Evolutionary conservation across 352 stramenopile species (phyloP).

Genomic region (Phytophthora cryptogea): DNA sequence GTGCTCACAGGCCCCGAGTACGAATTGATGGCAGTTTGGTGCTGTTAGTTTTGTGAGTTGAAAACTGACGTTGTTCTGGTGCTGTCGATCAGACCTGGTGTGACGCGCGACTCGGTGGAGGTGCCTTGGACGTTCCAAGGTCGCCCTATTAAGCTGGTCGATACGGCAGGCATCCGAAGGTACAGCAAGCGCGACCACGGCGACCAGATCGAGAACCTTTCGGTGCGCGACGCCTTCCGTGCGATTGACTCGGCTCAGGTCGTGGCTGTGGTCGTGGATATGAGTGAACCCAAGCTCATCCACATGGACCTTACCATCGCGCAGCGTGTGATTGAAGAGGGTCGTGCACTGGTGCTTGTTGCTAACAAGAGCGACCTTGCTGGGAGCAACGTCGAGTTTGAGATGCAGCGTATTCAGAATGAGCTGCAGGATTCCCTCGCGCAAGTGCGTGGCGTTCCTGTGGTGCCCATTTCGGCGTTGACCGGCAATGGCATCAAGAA

Average conservation of each 20-base stretch:
- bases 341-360: constrained; percentile 69
- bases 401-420: constrained; percentile 71
- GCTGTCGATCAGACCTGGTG: constrained; percentile 60
- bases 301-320: constrained; percentile 89
- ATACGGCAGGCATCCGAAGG: constrained; percentile 81
- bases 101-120: constrained; percentile 84
- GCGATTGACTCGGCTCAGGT: constrained; percentile 83
- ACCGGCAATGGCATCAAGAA: constrained; percentile 80
- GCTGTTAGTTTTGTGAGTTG: too few species aligned
- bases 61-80: too few species aligned
- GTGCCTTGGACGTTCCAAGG: constrained; percentile 79
- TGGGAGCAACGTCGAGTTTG: constrained; percentile 48
- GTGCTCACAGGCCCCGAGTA: constrained; percentile 85
- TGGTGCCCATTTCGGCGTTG: constrained; percentile 80
- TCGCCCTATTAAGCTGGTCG: constrained; percentile 76
- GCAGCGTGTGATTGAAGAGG: constrained; percentile 80
- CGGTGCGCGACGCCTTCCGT: constrained; percentile 79
- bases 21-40: too few species aligned
- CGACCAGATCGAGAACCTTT: constrained; percentile 87
- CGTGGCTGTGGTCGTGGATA: constrained; percentile 82
- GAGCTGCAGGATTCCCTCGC: constrained; percentile 74
- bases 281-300: constrained; percentile 82
- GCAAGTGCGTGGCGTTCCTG: constrained; percentile 75
- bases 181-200: constrained; percentile 86
- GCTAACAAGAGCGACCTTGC: constrained; percentile 83